Base-by-base conservation (phyloP, 345 rosid species). In the Eucalyptus regnans region DNA sequence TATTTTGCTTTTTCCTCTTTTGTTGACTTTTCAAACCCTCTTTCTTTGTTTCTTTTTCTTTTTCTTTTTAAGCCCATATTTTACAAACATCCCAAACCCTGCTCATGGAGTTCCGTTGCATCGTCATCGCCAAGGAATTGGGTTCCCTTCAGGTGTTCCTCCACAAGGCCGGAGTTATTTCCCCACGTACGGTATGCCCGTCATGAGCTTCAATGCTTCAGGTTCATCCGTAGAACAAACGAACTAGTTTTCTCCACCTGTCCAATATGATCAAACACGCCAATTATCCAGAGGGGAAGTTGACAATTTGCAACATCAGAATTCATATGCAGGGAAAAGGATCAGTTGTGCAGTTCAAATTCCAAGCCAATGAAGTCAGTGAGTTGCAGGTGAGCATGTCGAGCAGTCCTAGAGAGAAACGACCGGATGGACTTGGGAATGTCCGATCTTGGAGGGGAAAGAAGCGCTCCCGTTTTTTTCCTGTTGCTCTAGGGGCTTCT, bases 121-220 rank as follows among this genome's bases (percentile, higher is more conserved):
- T 80, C 89, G 91, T 84, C 91, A 76, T 56, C 93, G 86, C 92
- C 71, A 94, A 56, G 98, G 95, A 54, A 86, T 89, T 50, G 96
- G 92, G 16, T 88, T 83, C 86, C 87, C 88, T 29, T 92, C 93
- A 1, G 93, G 95, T 89, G 90, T 93, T 90, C 92, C 93, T 83
- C 90, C 94, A 27, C 91, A 87, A 87, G 96, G 92, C 87, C 94
- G 93, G 64, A 89, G 92, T 91, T 95, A 94, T 91, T 95, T 94
- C 89, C 96, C 96, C 88, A 94, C 95, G 16, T 95, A 95, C 90
- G 94, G 94, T 68, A 91, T 95, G 93, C 96, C 94, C 11, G 79
- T 91, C 50, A 92, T 93, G 93, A 92, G 89, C 91, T 89, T 91
- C 48, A 79, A 90, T 37, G 16, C 88, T 84, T 91, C 95, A 7